Base-by-base conservation (phyloP, 1,139 yeast genomes). In the Candida mesenterica region DNA sequence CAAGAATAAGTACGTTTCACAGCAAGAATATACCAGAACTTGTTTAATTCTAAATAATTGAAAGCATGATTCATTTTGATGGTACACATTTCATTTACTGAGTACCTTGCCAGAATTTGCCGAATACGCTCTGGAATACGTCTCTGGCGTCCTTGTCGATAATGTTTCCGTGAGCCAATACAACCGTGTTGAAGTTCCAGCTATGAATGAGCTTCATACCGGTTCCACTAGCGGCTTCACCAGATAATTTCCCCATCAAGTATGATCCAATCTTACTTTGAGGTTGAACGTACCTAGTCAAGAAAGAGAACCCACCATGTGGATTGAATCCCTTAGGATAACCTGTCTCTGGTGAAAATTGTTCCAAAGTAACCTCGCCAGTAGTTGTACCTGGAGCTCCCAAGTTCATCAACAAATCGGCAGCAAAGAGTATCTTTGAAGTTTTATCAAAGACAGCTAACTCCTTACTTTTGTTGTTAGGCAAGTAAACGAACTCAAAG, bases 111-210 rank as follows among this genome's bases (percentile, higher is more conserved):
- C n/a, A n/a, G n/a, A n/a, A n/a, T n/a, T n/a, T n/a, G n/a, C n/a
- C n/a, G 30, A 53, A 55, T 4, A 43, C 47, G 36, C 41, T 38
- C 33, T 40, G 34, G 27, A 54, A 55, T 3, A 48, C 51, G 5
- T 34, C 43, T 42, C 46, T 52, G 3, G 56, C 58, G 13, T 42
- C 45, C 23, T 38, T 41, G 12, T 45, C 52, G 15, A 54, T 43
- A 5, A 52, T 34, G 33, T 55, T 53, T 5, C 61, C 61, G 31
- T 55, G 59, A 30, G 57, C 53, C 51, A 49, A 46, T 3, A 55
- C 57, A 26, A 55, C 36, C 7, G 43, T 43, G 30, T 46, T 37
- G 31, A 51, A 55, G 33, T 55, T 57, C 58, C 57, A 54, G 10
- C 39, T 34, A 32, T 46, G 37, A 19, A 54, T 53, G 4, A 48